Percentiles rank a stretch among this genome's conserved stretches.
phyloP scores from a whole-genome alignment of 768 basidiomycete genomes.

The Panus rudis region DNA sequence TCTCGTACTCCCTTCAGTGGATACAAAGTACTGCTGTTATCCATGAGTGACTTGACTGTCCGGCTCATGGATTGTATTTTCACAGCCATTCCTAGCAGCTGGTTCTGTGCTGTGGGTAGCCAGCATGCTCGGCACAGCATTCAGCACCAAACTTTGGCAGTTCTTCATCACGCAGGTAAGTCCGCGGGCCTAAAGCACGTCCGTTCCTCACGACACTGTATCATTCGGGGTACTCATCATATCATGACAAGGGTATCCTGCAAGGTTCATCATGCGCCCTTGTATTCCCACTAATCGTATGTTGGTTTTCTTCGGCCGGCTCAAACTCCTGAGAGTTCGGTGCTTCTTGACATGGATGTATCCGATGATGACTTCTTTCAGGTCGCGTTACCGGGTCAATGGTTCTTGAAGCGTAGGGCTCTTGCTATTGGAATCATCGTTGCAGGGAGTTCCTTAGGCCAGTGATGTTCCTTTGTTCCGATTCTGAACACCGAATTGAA shows the following conservation, averaged over 20 bases:
- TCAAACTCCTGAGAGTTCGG: background rate
- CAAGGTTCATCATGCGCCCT: constrained; percentile 18
- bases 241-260: constrained; percentile 23
- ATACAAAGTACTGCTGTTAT: constrained; percentile 9
- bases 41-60: background rate
- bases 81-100: constrained; percentile 24
- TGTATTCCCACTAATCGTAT: constrained; percentile 13
- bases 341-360: background rate
- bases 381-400: constrained; percentile 15
- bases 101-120: constrained; percentile 21
- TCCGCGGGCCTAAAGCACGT: too few species aligned
- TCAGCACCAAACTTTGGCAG: constrained; percentile 25
- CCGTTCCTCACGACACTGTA: constrained; percentile 1
- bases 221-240: constrained; percentile 6
- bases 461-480: background rate
- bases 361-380: background rate
- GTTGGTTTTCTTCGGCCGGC: background rate
- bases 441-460: constrained; percentile 13
- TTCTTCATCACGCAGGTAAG: constrained; percentile 26
- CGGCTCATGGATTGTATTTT: background rate
- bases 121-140: constrained; percentile 24
- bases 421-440: constrained; percentile 15
- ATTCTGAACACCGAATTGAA: background rate
- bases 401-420: constrained; percentile 14
- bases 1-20: constrained; percentile 8